Evolutionary conservation across 345 rosid species (phyloP), one percentile per base, ranked within the genome.

Genomic region (Melastoma malabathricum): DNA sequence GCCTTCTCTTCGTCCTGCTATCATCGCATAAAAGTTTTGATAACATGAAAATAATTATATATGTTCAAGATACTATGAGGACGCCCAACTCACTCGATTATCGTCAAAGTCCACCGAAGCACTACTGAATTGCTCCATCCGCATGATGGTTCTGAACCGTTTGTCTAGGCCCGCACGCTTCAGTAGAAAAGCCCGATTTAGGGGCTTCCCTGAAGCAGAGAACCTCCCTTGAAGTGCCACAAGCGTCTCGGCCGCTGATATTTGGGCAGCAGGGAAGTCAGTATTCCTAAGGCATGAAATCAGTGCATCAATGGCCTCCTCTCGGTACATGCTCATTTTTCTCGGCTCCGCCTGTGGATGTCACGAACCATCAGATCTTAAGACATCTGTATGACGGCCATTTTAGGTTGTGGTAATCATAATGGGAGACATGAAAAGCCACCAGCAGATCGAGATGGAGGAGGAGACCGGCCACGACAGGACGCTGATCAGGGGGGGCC

Each of bases 391-490:
- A 2, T 4, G 38, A 23, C 16, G 23, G 19, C 18, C 50, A 47
- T 15, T 47, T 47, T 47, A 13, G 4, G 20, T 31, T 16, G 20
- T 10, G 18, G 13, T 16, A 47, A 18, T n/a, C 18, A 6, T 23
- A 10, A 13, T 12, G 48, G 31, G 50, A 45, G 56, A 54, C 39
- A 31, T 41, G 54, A 16, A 61, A 18, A 66, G 13, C 67, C 47
- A 82, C 86, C 81, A 79, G 73, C 55, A 82, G 76, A 73, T 82
- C 90, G 46, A 82, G 81, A 59, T 82, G 90, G 55, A 82, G 81
- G 4, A 79, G 66, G 49, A 82, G 83, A 54, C 81, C 75, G 0
- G 90, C 81, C 8, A 73, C 68, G 18, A 71, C 57, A 10, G 86
- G 81, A 66, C 75, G 46, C 29, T 82, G 81, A 18, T 75, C 76